phyloP scores from a whole-genome alignment of 1,139 yeast genomes.

The Hanseniaspora gamundiae region DNA sequence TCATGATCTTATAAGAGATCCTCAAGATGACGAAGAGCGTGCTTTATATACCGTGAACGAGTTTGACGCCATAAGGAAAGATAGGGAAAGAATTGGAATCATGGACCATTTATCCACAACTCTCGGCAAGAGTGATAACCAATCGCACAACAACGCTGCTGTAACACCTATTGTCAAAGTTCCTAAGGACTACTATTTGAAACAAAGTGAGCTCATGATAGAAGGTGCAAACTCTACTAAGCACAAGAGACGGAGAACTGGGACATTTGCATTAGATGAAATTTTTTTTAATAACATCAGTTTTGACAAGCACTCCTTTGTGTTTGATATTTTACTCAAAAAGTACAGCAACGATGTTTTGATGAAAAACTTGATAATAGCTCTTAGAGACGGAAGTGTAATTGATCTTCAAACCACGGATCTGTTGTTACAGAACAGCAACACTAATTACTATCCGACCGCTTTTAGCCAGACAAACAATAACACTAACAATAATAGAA shows the following conservation, averaged over 20 bases:
- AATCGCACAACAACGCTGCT: conserved; percentile 13
- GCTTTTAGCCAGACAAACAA: conserved; percentile 2
- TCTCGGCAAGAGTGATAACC: conserved; percentile 11
- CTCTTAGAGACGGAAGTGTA: conserved; percentile 23
- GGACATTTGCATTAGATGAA: conserved; percentile 12
- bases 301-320: conserved; percentile 10
- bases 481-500: conserved; percentile 9
- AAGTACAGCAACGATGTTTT: conserved; percentile 16
- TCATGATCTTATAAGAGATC: conserved; percentile 20
- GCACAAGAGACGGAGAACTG: conserved; percentile 12
- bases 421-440: background rate
- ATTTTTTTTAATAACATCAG: conserved; percentile 6
- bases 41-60: conserved; percentile 17
- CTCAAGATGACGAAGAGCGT: conserved; percentile 20
- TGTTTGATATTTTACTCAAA: conserved; percentile 14
- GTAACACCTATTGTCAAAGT: conserved; percentile 18
- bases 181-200: conserved; percentile 21
- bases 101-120: conserved; percentile 18
- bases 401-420: conserved; percentile 12
- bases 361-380: conserved; percentile 16
- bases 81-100: conserved; percentile 20
- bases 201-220: conserved; percentile 13
- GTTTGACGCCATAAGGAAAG: conserved; percentile 20
- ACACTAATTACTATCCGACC: conserved; percentile 8
- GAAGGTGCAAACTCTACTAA: conserved; percentile 11